Evolutionary conservation across 2,329 filamentous ascomycete genomes (phyloP).

Genomic region (Fusarium pilosicola): DNA sequence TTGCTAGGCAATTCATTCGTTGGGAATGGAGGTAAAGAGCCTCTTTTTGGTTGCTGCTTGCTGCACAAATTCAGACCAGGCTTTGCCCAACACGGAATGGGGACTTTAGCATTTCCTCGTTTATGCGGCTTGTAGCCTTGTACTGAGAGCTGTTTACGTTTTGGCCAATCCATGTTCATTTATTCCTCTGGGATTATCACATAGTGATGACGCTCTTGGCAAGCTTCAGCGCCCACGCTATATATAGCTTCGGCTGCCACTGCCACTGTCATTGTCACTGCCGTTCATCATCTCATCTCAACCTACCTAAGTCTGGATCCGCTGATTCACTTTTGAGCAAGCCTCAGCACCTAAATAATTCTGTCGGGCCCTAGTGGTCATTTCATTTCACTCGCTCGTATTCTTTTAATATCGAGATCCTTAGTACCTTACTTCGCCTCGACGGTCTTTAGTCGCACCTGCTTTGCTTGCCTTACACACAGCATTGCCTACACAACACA

Average conservation of each 20-base stretch:
- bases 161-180: constrained; percentile 14
- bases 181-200: neutral
- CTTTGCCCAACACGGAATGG: constrained; percentile 10
- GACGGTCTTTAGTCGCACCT: neutral
- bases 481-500: neutral
- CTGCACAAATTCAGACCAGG: constrained; percentile 6
- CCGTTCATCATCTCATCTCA: constrained; percentile 6
- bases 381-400: constrained; percentile 22
- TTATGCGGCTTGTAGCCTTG: constrained; percentile 25
- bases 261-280: neutral
- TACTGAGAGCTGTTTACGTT: neutral
- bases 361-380: constrained; percentile 22
- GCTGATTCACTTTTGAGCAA: constrained; percentile 29
- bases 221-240: constrained; percentile 28
- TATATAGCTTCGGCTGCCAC: constrained; percentile 26
- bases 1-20: constrained; percentile 20
- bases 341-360: constrained; percentile 14
- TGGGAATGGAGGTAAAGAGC: constrained; percentile 12
- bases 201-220: constrained; percentile 23
- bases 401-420: neutral
- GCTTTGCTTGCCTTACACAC: constrained; percentile 16
- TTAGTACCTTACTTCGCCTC: neutral
- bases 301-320: neutral
- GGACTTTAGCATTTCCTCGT: constrained; percentile 17
- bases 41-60: constrained; percentile 25